Conservation (phyloP, 2,329 filamentous ascomycete species). For the Ophiostoma piceae region DNA sequence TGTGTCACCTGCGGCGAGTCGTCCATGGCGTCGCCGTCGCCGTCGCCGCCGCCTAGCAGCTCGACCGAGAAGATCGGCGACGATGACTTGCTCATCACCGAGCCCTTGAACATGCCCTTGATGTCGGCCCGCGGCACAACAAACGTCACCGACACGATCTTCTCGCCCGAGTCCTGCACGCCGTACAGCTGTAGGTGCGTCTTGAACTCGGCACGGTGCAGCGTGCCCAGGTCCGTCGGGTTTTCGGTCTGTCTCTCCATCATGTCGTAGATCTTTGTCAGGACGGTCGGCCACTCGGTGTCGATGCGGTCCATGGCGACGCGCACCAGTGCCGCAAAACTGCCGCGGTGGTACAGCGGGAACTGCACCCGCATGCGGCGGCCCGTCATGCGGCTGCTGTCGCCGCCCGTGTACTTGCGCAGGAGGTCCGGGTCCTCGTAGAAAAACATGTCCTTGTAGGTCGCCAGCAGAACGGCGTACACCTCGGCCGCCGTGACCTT, state of each 20-base stretch:
- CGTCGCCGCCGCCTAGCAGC: background rate
- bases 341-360: conserved; percentile 37
- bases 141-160: background rate
- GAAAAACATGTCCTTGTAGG: conserved; percentile 2
- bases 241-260: background rate
- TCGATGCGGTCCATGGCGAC: conserved; percentile 34
- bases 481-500: background rate
- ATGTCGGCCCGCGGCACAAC: background rate
- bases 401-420: background rate
- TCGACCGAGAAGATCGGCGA: conserved; percentile 1
- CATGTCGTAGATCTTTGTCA: conserved; percentile 27
- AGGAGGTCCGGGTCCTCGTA: background rate
- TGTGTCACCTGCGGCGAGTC: background rate
- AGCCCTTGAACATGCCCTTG: background rate
- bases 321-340: conserved; percentile 39
- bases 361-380: background rate
- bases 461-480: background rate
- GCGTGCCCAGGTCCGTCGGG: conserved; percentile 13
- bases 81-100: background rate
- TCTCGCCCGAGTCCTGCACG: background rate
- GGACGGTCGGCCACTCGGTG: conserved; percentile 30
- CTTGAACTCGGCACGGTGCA: background rate
- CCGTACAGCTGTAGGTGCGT: background rate
- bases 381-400: background rate
- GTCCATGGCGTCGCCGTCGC: background rate